phyloP scores from a whole-genome alignment of 2,329 filamentous ascomycete genomes.

The Fusarium torulosum region DNA sequence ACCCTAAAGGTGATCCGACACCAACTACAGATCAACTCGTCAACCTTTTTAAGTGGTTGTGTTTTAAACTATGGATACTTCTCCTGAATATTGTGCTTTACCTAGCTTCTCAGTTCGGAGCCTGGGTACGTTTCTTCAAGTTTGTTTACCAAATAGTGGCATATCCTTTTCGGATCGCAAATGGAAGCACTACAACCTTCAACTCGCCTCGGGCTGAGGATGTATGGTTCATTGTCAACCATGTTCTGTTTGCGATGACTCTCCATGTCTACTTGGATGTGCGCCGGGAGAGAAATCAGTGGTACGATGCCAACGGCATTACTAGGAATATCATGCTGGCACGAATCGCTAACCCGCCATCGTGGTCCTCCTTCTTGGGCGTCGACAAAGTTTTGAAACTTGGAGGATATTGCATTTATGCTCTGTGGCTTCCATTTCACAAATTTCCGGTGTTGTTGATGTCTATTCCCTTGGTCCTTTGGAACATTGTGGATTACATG shows the following conservation, averaged over 20 bases:
- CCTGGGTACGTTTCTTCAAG: not conserved
- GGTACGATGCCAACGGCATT: conserved; percentile 50
- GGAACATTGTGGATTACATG: not conserved
- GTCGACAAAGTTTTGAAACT: conserved; percentile 20
- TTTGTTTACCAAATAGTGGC: not conserved
- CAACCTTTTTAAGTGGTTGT: not conserved
- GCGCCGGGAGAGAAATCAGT: conserved; percentile 46
- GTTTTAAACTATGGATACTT: not conserved
- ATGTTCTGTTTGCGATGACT: conserved; percentile 23
- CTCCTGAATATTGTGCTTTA: not conserved
- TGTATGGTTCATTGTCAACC: conserved; percentile 5
- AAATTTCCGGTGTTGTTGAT: too few relatives aligned
- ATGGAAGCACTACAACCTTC: not conserved
- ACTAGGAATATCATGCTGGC: conserved; percentile 50
- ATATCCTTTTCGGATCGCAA: not conserved
- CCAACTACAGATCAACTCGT: not conserved
- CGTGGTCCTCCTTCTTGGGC: conserved; percentile 11
- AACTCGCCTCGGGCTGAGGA: not conserved
- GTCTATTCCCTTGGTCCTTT: not conserved
- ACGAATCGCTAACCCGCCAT: conserved; percentile 8
- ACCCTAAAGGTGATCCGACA: not conserved
- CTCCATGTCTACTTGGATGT: conserved; percentile 38
- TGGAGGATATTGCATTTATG: not conserved
- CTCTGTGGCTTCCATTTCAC: not conserved
- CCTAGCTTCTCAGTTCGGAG: not conserved